Conservation (phyloP, 1,284 basidiomycete species). For the Macrocybe sp. region DNA sequence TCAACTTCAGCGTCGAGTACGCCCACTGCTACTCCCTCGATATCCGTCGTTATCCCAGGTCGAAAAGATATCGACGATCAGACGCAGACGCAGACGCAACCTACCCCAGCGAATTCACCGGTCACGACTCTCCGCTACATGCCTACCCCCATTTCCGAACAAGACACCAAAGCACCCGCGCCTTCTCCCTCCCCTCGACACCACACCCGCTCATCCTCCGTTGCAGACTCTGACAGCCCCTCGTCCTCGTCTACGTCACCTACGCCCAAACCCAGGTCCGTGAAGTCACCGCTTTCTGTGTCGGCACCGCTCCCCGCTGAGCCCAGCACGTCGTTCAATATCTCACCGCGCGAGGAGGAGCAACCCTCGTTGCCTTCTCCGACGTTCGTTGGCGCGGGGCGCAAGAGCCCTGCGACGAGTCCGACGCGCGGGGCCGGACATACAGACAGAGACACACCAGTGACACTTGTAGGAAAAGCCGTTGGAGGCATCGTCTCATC, state of each 20-base stretch:
- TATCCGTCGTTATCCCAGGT: background rate
- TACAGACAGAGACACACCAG: conserved; percentile 1
- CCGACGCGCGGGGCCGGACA: conserved; percentile 14
- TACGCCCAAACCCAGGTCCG: conserved; percentile 9
- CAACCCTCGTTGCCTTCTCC: conserved; percentile 8
- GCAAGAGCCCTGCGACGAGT: conserved; percentile 3
- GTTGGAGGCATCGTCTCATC: conserved; percentile 59
- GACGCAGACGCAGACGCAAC: conserved; percentile 29
- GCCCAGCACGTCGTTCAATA: conserved; percentile 22
- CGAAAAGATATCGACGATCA: conserved; percentile 28
- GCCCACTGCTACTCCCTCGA: background rate
- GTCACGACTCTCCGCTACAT: conserved; percentile 25
- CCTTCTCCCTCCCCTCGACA: background rate
- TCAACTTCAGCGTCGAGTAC: background rate
- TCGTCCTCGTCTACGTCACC: conserved; percentile 8
- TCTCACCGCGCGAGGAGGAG: conserved; percentile 13
- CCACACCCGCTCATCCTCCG: conserved; percentile 3
- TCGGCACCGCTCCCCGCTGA: conserved; percentile 17
- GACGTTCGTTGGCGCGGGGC: background rate
- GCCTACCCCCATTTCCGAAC: background rate
- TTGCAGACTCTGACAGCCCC: conserved; percentile 1
- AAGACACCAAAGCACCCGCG: no score
- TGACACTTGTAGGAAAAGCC: conserved; percentile 59
- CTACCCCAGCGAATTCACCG: conserved; percentile 48
- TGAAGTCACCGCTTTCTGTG: conserved; percentile 16